Base-by-base conservation (phyloP, 768 basidiomycete genomes). In the Paxillus ammoniavirescens region DNA sequence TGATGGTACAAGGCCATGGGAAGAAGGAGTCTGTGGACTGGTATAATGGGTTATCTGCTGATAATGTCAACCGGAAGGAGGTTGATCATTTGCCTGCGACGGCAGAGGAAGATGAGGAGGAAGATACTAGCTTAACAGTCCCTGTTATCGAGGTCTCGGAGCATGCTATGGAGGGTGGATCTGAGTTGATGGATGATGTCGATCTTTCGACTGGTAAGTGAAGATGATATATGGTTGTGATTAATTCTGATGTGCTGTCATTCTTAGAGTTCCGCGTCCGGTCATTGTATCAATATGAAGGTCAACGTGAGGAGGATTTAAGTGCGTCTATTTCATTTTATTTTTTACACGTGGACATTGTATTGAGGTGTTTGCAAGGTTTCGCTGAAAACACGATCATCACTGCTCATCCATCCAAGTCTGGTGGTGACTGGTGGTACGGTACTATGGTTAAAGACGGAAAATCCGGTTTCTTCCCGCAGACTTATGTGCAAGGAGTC, bases 371-470 rank as follows among this genome's bases (percentile, higher is more conserved):
- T 41, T 50, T 50, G 31, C 31, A 9, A 95, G 89, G 80, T 17
- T 98, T 99, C 71, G 80, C 70, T 23, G 86, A 89, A 64, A 93
- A 98, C 67, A 63, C 85, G 23, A 77, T 94, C 47, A 72, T 98
- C 12, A 70, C 75, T 33, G 93, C 90, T 10, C 82, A 96, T 69
- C 93, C 94, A 0, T 91, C 94, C 15, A 96, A 91, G 69, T 76
- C 84, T 31, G 83, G 80, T 17, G 84, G 89, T 37, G 91, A 93
- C 57, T 98, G 97, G 97, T 96, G 93, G 91, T 91, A 89, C 65
- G 94, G 93, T 26, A 89, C 77, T 4, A 67, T 81, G 14, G 71
- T 85, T 31, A 82, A 76, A 50, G 81, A 77, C 49, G 85, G 87
- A 17, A 83, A 80, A 63, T 76, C 80, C 33, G 97, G 97, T 1